Evolutionary conservation across 2,329 filamentous ascomycete species (phyloP).

Genomic region (Colletotrichum plurivorum): DNA sequence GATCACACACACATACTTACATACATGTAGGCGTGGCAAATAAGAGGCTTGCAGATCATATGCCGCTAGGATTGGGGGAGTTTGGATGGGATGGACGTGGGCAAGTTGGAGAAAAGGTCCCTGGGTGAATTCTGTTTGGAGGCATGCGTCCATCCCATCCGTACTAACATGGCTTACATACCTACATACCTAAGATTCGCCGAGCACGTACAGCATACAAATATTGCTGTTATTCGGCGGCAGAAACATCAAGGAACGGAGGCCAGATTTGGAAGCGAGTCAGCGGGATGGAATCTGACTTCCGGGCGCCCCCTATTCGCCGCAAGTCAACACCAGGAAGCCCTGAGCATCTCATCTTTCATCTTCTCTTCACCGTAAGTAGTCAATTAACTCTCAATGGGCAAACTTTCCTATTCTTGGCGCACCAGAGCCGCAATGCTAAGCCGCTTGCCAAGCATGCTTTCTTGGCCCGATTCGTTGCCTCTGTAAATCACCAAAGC

Average conservation of each 20-base stretch:
- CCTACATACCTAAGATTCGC: too few species aligned
- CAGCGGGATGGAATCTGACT: conserved; percentile 2
- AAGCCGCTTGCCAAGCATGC: conserved; percentile 21
- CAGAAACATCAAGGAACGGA: conserved; percentile 6
- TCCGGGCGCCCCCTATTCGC: conserved; percentile 9
- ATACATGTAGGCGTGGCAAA: conserved; percentile 17
- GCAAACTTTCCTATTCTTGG: conserved; percentile 7
- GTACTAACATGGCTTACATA: too few species aligned
- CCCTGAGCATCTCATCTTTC: conserved; percentile 1
- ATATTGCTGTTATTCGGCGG: neutral
- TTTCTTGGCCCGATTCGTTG: conserved; percentile 18
- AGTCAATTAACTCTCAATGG: conserved; percentile 8
- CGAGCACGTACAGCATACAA: neutral
- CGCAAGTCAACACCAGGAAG: conserved; percentile 1
- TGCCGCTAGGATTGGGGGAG: neutral
- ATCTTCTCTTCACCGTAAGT: neutral
- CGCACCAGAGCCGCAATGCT: conserved; percentile 32
- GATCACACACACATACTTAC: neutral
- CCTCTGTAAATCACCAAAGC: neutral
- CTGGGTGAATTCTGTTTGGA: neutral
- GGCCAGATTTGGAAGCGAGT: conserved; percentile 10
- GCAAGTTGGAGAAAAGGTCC: conserved; percentile 4
- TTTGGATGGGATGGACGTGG: conserved; percentile 8
- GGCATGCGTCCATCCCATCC: neutral
- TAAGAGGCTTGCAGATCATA: conserved; percentile 11